These are phyloP conservation scores for Backusella parvicylindrica DNA, from an alignment of 192 early-diverging fungal species.

Conservation along the genomic window DNA sequence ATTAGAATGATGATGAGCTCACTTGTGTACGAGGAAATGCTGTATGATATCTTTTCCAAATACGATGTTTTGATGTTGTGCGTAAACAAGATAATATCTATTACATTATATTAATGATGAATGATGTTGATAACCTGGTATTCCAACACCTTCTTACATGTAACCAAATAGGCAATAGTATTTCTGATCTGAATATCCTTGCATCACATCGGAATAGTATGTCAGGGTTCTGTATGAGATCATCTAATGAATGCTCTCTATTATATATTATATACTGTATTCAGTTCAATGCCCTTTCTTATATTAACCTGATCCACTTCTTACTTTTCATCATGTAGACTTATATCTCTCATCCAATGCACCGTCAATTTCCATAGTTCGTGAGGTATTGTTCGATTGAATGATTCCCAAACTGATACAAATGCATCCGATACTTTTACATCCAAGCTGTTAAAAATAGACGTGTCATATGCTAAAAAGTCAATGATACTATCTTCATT, in stretches of 20 bases:
- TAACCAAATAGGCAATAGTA: constrained; percentile 40
- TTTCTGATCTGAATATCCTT: constrained; percentile 49
- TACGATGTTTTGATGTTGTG: constrained; percentile 22
- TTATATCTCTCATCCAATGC: constrained; percentile 12
- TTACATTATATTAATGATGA: background rate
- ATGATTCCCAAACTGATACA: constrained; percentile 26
- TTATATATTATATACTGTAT: background rate
- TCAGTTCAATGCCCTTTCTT: background rate
- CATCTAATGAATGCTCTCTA: constrained; percentile 11
- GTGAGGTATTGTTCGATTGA: constrained; percentile 32
- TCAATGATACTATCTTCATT: no score
- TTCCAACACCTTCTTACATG: constrained; percentile 25
- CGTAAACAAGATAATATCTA: constrained; percentile 20
- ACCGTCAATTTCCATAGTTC: constrained; percentile 30
- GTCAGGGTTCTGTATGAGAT: constrained; percentile 53
- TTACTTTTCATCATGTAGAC: background rate
- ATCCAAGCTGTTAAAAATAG: background rate
- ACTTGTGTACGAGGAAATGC: constrained; percentile 29
- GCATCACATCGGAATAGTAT: constrained; percentile 52
- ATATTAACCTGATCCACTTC: background rate
- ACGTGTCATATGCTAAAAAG: no score
- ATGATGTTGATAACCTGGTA: no score
- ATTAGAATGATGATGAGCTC: background rate
- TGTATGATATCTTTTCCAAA: constrained; percentile 27
- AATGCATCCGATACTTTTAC: constrained; percentile 19